Conservation (phyloP, 495 filamentous ascomycete species). For the Lichina pygmaea region DNA sequence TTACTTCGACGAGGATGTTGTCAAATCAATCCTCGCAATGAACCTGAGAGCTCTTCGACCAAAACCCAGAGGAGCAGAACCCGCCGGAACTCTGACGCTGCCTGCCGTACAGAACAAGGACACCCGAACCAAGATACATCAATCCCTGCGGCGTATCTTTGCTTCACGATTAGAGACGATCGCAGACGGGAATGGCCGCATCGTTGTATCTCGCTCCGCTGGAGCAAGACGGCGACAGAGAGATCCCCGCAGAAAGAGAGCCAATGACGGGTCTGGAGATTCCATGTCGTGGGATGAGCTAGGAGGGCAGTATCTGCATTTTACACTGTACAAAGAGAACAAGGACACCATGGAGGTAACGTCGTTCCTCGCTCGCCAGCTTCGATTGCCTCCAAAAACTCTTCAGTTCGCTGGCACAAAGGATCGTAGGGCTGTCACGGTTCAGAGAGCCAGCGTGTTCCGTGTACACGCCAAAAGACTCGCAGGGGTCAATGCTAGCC, state of each 20-base stretch:
- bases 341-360: constrained; percentile 92
- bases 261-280: constrained; percentile 4
- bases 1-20: constrained; percentile 18
- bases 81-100: constrained; percentile 14
- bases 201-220: constrained; percentile 19
- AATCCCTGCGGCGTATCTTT: constrained; percentile 40
- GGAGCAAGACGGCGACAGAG: neutral
- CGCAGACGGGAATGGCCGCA: constrained; percentile 28
- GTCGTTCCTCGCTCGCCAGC: constrained; percentile 34
- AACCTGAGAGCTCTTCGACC: constrained; percentile 14
- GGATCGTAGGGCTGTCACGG: constrained; percentile 68
- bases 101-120: constrained; percentile 26
- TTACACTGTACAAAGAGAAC: constrained; percentile 92
- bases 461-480: constrained; percentile 36
- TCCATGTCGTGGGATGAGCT: constrained; percentile 17
- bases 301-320: constrained; percentile 65
- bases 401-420: constrained; percentile 88
- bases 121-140: constrained; percentile 35
- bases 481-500: constrained; percentile 27
- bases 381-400: constrained; percentile 36
- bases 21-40: constrained; percentile 15
- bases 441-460: constrained; percentile 53
- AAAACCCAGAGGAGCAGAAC: constrained; percentile 7
- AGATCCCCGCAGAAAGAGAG: constrained; percentile 1
- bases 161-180: constrained; percentile 34